Conservation (phyloP, 352 stramenopile species). For the Phytophthora pseudosyringae region DNA sequence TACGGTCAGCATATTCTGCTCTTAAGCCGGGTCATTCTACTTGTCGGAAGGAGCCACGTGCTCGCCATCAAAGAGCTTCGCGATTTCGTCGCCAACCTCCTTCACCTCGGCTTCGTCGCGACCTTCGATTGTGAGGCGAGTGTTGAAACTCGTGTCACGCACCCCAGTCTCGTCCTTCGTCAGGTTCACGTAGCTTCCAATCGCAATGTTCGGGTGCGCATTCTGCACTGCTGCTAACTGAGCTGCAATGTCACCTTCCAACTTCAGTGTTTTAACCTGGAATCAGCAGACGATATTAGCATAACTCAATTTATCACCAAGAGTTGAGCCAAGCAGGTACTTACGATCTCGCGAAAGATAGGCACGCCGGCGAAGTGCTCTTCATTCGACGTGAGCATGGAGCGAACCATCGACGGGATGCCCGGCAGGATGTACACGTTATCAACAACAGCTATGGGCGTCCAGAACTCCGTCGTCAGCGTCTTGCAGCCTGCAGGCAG, state of each 20-base stretch:
- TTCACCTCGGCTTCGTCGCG: constrained; percentile 60
- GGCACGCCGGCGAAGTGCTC: constrained; percentile 79
- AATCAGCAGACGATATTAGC: constrained; percentile 11
- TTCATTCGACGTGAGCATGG: constrained; percentile 85
- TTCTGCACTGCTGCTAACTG: constrained; percentile 73
- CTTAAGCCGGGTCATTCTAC: constrained; percentile 14
- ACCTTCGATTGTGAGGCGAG: constrained; percentile 70
- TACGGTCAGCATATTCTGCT: neutral
- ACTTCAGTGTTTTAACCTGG: constrained; percentile 74
- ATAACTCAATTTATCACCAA: constrained; percentile 6
- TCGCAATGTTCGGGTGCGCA: constrained; percentile 65
- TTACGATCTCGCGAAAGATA: constrained; percentile 79
- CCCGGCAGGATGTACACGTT: constrained; percentile 89
- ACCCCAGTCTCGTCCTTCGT: constrained; percentile 62
- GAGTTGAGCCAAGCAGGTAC: constrained; percentile 8
- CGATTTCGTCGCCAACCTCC: constrained; percentile 55
- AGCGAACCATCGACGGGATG: constrained; percentile 81
- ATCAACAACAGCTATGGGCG: constrained; percentile 75
- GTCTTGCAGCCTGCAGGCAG: constrained; percentile 67
- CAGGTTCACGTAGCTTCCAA: constrained; percentile 88
- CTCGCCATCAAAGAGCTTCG: constrained; percentile 35
- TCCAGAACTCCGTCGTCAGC: constrained; percentile 65
- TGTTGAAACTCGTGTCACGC: constrained; percentile 71
- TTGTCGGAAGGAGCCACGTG: constrained; percentile 14
- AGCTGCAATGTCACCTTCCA: constrained; percentile 74